These are phyloP conservation scores for Hortiboletus campestris DNA, from an alignment of 768 basidiomycete genomes.

Conservation along the genomic window DNA sequence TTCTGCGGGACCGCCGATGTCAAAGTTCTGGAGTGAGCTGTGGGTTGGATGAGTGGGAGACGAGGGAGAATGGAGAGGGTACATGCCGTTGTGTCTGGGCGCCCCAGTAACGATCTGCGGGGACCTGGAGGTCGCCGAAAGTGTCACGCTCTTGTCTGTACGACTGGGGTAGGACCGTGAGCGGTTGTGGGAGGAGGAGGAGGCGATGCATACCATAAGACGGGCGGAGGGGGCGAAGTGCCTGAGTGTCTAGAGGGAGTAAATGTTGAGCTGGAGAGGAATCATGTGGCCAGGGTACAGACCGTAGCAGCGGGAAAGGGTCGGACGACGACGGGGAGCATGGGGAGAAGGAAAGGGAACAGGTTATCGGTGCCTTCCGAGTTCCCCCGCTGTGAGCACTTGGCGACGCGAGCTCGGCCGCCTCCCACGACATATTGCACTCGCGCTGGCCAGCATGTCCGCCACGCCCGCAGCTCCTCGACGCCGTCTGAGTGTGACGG, in stretches of 20 bases:
- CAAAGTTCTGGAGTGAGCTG: constrained; percentile 95
- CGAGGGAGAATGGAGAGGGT: background rate
- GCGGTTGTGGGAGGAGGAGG: background rate
- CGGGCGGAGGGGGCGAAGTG: constrained; percentile 32
- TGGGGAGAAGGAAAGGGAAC: background rate
- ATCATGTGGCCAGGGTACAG: constrained; percentile 24
- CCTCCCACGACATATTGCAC: background rate
- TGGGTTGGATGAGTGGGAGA: constrained; percentile 9
- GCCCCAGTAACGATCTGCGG: constrained; percentile 91
- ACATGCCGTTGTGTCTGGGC: constrained; percentile 92
- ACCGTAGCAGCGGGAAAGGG: background rate
- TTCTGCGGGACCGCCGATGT: constrained; percentile 94
- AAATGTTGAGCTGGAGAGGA: background rate
- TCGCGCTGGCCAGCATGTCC: too few species aligned
- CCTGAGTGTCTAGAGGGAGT: background rate
- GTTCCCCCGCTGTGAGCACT: background rate
- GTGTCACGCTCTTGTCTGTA: constrained; percentile 89
- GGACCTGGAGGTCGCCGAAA: constrained; percentile 92
- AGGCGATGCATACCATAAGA: constrained; percentile 35
- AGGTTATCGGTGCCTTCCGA: constrained; percentile 1
- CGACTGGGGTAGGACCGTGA: constrained; percentile 36
- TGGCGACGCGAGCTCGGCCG: too few species aligned
- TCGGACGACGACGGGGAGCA: constrained; percentile 19
- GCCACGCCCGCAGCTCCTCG: background rate
- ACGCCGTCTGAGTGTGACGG: background rate